Evolutionary conservation across 176 grass and related monocot species (phyloP), one percentile per base, ranked within the genome.

Genomic region (Tillandsia leiboldiana): DNA sequence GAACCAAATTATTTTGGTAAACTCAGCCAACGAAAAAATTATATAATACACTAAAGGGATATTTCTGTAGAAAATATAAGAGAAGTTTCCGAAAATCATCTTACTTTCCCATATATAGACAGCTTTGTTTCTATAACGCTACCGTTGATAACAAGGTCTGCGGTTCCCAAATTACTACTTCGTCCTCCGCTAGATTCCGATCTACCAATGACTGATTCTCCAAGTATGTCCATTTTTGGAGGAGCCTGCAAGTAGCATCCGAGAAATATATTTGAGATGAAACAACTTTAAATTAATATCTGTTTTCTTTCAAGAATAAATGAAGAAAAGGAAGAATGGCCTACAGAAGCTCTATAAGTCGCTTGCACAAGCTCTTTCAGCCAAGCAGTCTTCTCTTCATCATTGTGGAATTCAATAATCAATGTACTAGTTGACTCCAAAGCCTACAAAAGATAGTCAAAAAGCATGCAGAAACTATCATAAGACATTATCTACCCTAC

Each of bases 261-360:
- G 57, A 12, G 22, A 18, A 54, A 75, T 63, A 53, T 69, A 72
- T 63, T 18, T 18, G 69, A 48, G 67, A 71, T 23, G 11, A 74
- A 82, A 26, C 49, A 64, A 67, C 12, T 68, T 28, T 23, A 72
- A 57, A 58, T 10, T 65, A 12, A 79, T 64, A 57, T n/a, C 23
- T 29, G 66, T 10, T 12, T 15, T 70, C 63, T 11, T 65, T 50
- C 9, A 77, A 61, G 72, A 72, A 10, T 82, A 78, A 12, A 61
- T 86, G 78, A 63, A 64, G 64, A 51, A 69, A 27, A 75, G 71
- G 71, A 13, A 2, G 29, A 50, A 54, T 72, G 17, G 28, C 72
- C 63, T 92, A 96, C 93, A 58, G 93, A 96, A 90, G 89, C 92
- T 79, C 77, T 82, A 72, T 96, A 96, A 77, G 89, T 96, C 64